Base-by-base conservation (phyloP, 1,139 yeast species). In the Yamadazyma sp. region DNA sequence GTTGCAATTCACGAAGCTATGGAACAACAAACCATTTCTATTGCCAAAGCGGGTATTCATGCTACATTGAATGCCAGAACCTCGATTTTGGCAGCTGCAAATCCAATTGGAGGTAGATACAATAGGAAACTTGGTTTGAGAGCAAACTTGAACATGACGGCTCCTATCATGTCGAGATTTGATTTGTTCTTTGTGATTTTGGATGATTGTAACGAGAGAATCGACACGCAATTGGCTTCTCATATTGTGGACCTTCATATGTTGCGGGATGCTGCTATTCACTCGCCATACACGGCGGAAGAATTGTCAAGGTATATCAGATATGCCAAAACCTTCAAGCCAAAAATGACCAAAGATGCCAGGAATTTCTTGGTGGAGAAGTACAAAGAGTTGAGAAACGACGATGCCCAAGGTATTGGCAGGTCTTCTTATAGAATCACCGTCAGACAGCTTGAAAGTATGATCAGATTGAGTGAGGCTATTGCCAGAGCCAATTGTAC, bases 1-100 rank as follows among this genome's bases (percentile, higher is more conserved):
- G 98, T 92, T 42, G 98, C 98, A 3, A 92, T 92, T 70, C 99
- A 92, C 67, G 99, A 92, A 70, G 99, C 98, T 12, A 92, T 92
- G 99, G 98, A 92, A 71, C 98, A 92, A 64, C 98, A 92, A 61
- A 92, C 98, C 0, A 92, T 92, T 47, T 89, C 97, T 11, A 92
- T 92, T 55, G 97, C 98, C 17, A 92, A 92, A 61, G 98, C 98
- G 1, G 98, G 98, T 54, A 92, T 92, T 46, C 97, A 92, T 59
- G 97, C 98, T 6, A 92, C 98, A 0, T 68, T 92, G 53, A 92
- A 92, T 59, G 98, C 98, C 2, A 78, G 98, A 56, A 89, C 98
- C 0, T 87, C 97, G 0, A 92, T 92, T 50, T 67, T 92, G 42
- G 98, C 98, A 0, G 97, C 98, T 13, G 98, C 99, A 0, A 92